Evolutionary conservation across 2,329 filamentous ascomycete species (phyloP).

Genomic region (Blumeria hordei): DNA sequence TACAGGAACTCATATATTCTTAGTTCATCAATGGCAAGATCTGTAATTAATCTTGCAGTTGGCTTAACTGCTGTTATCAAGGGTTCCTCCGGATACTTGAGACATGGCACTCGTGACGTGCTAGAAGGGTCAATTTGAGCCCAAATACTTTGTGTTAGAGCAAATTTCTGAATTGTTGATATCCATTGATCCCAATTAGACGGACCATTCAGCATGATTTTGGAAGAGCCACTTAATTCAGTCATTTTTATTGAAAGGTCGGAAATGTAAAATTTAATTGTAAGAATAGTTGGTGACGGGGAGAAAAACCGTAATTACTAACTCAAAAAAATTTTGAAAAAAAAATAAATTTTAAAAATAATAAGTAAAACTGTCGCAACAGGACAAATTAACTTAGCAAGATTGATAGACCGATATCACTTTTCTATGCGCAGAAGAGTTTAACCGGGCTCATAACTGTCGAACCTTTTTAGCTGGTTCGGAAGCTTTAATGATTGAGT

Average conservation of each 20-base stretch:
- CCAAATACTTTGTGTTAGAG: neutral
- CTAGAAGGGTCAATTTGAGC: neutral
- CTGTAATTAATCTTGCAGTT: neutral
- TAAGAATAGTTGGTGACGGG: neutral
- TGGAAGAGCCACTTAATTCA: neutral
- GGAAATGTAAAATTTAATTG: neutral
- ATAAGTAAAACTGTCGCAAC: neutral
- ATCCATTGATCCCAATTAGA: neutral
- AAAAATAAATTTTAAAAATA: neutral
- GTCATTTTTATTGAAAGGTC: neutral
- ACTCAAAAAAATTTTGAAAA: neutral
- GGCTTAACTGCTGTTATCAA: neutral
- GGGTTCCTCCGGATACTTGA: neutral
- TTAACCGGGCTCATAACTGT: neutral
- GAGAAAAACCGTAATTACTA: neutral
- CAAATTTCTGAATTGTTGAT: neutral
- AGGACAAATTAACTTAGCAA: neutral
- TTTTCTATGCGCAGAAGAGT: neutral
- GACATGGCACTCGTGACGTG: neutral
- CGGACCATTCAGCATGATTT: neutral
- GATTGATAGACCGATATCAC: neutral
- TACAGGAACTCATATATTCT: neutral
- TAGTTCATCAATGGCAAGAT: neutral
- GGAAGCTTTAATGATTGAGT: neutral
- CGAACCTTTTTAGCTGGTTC: neutral